phyloP scores from a whole-genome alignment of 768 basidiomycete genomes.

The Agrocybe praecox region DNA sequence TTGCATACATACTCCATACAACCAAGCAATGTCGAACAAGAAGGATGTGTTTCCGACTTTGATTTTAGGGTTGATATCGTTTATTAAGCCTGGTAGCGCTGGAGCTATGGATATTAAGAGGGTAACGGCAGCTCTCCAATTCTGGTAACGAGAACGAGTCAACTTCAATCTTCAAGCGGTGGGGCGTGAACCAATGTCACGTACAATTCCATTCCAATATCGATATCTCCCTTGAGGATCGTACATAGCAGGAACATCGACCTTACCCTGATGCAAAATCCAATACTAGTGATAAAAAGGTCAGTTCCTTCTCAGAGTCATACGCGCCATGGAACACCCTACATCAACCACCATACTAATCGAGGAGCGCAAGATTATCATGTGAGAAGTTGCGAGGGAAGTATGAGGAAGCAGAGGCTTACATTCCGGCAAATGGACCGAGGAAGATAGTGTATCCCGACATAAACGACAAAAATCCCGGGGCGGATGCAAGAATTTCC shows the following conservation, averaged over 20 bases:
- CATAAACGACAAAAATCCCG: conserved; percentile 78
- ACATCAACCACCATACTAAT: conserved; percentile 51
- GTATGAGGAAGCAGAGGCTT: conserved; percentile 20
- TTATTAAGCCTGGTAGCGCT: conserved; percentile 75
- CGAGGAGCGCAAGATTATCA: not conserved
- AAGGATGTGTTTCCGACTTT: conserved; percentile 56
- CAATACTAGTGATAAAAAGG: conserved; percentile 56
- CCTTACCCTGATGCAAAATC: conserved; percentile 69
- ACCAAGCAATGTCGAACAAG: conserved; percentile 74
- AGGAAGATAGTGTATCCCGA: conserved; percentile 85
- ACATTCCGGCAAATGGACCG: conserved; percentile 84
- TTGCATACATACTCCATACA: conserved; percentile 62
- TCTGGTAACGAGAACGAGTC: conserved; percentile 40
- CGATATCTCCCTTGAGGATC: conserved; percentile 75
- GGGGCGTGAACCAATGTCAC: conserved; percentile 24
- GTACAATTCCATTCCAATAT: conserved; percentile 75
- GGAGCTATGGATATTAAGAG: conserved; percentile 70
- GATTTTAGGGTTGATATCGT: conserved; percentile 69
- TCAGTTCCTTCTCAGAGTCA: conserved; percentile 1
- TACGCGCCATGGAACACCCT: not conserved
- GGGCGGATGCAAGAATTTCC: conserved; percentile 75
- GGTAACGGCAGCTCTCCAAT: conserved; percentile 79
- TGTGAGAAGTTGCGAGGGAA: not conserved
- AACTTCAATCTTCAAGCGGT: not conserved
- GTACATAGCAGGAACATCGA: conserved; percentile 88